Evolutionary conservation across 768 basidiomycete species (phyloP), one percentile per base, ranked within the genome.

Genomic region (Rhizopogon vesiculosus): DNA sequence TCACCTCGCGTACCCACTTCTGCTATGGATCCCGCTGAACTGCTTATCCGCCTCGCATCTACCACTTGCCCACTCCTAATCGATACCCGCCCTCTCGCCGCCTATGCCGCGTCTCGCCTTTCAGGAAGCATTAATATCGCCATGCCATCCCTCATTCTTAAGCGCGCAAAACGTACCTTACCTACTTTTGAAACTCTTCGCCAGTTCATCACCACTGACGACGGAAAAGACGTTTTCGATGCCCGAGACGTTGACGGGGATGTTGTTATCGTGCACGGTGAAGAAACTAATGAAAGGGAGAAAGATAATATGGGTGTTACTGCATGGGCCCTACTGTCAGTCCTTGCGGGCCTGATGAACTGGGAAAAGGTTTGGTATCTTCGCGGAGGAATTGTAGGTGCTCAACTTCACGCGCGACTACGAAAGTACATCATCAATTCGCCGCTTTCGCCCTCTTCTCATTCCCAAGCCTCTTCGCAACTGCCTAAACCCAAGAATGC

Each of bases 131-230:
- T 93, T 57, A 94, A 94, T 70, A 78, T 97, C 46, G 87, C 87
- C 33, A 89, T 97, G 42, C 93, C 94, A 0, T 89, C 91, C 25
- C 83, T 97, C 64, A 93, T 97, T 64, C 83, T 94, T 62, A 93
- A 93, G 69, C 85, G 93, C 18, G 87, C 81, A 59, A 78, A 84
- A 58, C 90, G 89, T 66, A 49, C 48, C 38, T 16, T 49, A 38
- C 82, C 86, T 2, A 79, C 79, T 31, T 72, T 91, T 45, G 81
- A 86, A 59, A 78, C 86, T 0, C 73, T 96, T 54, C 83, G 86
- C 49, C 86, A 89, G 63, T 96, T 87, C 66, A 82, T 93, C 64
- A 92, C 88, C 5, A 91, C 90, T 1, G 87, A 92, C 48, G 74
- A 80, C 31, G 89, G 87, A 31, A 88, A 84, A 67, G 73, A 71